phyloP scores from a whole-genome alignment of 1,284 basidiomycete species.

The Hemileia vastatrix region DNA sequence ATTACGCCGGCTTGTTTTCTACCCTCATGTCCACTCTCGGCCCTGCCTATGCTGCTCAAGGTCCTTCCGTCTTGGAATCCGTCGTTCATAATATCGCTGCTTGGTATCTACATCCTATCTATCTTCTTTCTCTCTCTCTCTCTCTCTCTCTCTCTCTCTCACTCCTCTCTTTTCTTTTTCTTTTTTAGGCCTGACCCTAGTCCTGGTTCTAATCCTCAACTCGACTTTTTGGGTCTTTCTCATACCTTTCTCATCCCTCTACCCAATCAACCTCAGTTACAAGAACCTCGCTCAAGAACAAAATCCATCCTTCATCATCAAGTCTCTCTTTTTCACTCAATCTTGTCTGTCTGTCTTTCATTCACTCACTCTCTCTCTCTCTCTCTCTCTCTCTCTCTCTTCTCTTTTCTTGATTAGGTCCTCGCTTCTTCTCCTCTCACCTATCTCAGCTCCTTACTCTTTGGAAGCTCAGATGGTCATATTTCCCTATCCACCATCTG shows the following conservation, averaged over 20 bases:
- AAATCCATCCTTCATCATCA: not conserved
- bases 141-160: not conserved
- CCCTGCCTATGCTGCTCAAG: conserved; percentile 4
- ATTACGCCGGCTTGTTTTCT: conserved; percentile 16
- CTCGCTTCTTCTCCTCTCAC: conserved; percentile 66
- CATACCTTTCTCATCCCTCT: conserved; percentile 63
- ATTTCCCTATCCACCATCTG: conserved; percentile 47
- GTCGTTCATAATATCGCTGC: conserved; percentile 2
- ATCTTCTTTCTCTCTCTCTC: not conserved
- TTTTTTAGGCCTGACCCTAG: conserved; percentile 45
- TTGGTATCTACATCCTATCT: not conserved
- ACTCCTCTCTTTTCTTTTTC: not conserved
- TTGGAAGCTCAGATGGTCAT: conserved; percentile 27
- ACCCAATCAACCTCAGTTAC: conserved; percentile 60
- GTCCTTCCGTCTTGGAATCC: not conserved
- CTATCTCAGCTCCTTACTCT: conserved; percentile 35
- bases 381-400: not conserved
- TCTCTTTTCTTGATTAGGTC: conserved; percentile 50
- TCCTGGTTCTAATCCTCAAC: conserved; percentile 57
- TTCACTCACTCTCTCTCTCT: conserved; percentile 9
- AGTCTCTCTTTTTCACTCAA: not conserved
- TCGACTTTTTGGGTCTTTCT: conserved; percentile 69
- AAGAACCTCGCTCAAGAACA: conserved; percentile 46
- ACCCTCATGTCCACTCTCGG: conserved; percentile 7
- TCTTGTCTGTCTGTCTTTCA: conserved; percentile 1